Conservation (phyloP, 805 yeast species). For the Vanderwaltozyma tropicalis region DNA sequence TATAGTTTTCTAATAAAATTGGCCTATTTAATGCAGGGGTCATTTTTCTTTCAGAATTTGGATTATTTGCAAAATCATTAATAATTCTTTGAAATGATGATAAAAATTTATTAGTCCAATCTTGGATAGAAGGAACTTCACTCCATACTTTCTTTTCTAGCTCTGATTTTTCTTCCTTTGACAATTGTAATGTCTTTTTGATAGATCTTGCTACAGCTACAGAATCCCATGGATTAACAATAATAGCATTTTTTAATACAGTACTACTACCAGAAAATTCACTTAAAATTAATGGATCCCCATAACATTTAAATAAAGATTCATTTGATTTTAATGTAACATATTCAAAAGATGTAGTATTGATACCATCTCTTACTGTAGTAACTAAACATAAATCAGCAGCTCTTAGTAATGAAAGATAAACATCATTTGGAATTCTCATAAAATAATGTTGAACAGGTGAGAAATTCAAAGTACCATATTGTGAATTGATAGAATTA, state of each 20-base stretch:
- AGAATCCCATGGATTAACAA: constrained; percentile 95
- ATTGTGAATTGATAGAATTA: constrained; percentile 70
- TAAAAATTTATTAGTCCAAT: constrained; percentile 65
- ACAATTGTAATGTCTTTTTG: constrained; percentile 52
- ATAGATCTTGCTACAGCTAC: constrained; percentile 85
- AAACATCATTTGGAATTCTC: constrained; percentile 80
- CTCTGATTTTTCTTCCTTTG: constrained; percentile 34
- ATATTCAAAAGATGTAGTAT: constrained; percentile 87
- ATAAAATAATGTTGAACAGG: constrained; percentile 92
- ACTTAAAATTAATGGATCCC: constrained; percentile 70
- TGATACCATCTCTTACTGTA: constrained; percentile 91
- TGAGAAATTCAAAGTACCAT: constrained; percentile 69
- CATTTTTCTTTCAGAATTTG: constrained; percentile 32
- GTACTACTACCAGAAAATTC: constrained; percentile 89
- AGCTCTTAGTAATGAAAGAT: constrained; percentile 72
- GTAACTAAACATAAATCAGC: constrained; percentile 89
- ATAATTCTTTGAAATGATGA: constrained; percentile 33
- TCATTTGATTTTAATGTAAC: constrained; percentile 70
- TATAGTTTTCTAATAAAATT: constrained; percentile 47
- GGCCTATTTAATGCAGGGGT: constrained; percentile 81
- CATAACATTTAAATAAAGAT: constrained; percentile 23
- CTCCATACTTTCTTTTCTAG: constrained; percentile 48
- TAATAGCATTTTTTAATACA: constrained; percentile 58
- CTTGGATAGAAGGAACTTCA: constrained; percentile 65
- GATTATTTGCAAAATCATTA: constrained; percentile 34